Evolutionary conservation across 73 alveolate genomes (phyloP).

Genomic region (Paramecium biaurelia): DNA sequence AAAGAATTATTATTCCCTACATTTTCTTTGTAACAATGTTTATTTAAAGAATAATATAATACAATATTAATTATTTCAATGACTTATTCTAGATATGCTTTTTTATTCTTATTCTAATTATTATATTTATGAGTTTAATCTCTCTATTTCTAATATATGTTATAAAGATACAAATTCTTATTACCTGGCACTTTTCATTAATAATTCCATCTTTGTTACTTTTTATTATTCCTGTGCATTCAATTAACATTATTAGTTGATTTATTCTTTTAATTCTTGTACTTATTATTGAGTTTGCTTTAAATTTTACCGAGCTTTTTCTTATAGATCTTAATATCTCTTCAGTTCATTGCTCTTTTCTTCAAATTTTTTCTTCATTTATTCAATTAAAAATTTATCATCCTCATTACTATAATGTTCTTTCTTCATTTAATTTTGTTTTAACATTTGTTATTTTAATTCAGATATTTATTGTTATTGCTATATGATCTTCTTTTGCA

Average conservation of each 20-base stretch:
- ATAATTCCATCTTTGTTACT: neutral
- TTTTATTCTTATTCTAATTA: neutral
- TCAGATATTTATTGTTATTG: neutral
- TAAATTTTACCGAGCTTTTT: neutral
- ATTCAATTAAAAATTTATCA: neutral
- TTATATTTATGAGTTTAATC: neutral
- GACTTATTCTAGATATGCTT: neutral
- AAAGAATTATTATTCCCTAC: neutral
- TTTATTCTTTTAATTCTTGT: neutral
- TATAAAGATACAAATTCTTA: neutral
- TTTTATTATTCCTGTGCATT: neutral
- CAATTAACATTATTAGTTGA: neutral
- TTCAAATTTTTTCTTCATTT: neutral
- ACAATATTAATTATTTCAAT: neutral
- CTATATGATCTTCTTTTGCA: neutral
- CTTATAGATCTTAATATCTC: neutral
- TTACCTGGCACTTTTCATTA: neutral
- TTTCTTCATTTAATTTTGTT: neutral
- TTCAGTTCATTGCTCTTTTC: neutral
- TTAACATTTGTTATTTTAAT: neutral
- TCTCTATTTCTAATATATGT: neutral
- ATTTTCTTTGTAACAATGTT: neutral
- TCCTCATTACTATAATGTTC: neutral
- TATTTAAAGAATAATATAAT: neutral
- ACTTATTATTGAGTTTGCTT: neutral